Conservation (phyloP, 2,329 filamentous ascomycete genomes). For the Saccharata proteae region DNA sequence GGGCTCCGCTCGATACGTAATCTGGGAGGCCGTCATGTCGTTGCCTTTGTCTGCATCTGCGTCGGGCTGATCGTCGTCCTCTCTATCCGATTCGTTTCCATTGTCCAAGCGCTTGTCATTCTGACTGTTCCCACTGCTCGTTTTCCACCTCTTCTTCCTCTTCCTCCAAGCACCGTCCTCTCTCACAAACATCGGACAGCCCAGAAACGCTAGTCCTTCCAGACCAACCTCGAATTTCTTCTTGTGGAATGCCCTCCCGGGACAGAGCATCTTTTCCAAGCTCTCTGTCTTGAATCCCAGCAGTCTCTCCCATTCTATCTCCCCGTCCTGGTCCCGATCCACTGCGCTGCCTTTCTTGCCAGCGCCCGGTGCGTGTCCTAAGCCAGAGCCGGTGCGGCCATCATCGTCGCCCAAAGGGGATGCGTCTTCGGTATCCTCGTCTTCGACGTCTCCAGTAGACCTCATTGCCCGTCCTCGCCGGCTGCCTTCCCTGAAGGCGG, state of each 20-base stretch:
- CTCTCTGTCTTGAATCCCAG: constrained; percentile 28
- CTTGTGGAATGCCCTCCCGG: constrained; percentile 26
- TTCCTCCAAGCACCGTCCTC: constrained; percentile 30
- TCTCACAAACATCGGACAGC: constrained; percentile 30
- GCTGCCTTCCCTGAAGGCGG: constrained; percentile 19
- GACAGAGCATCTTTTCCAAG: constrained; percentile 28
- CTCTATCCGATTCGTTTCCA: constrained; percentile 1
- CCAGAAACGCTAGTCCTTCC: constrained; percentile 27
- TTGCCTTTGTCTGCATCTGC: constrained; percentile 11
- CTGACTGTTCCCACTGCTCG: constrained; percentile 7
- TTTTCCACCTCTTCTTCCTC: constrained; percentile 13
- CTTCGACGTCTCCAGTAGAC: constrained; percentile 15
- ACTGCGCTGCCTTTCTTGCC: constrained; percentile 10
- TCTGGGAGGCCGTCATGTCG: constrained; percentile 11
- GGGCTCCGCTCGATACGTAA: constrained; percentile 5
- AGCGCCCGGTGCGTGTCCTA: constrained; percentile 8
- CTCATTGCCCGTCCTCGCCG: constrained; percentile 14
- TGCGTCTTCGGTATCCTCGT: constrained; percentile 23
- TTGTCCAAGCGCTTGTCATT: not conserved
- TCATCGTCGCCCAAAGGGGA: constrained; percentile 12
- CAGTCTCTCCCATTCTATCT: constrained; percentile 26
- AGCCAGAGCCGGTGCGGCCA: constrained; percentile 1
- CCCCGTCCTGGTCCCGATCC: constrained; percentile 16
- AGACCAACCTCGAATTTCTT: constrained; percentile 27
- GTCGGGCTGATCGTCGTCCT: constrained; percentile 2